A percentile compares a stretch with the other conserved stretches of the same genome.
phyloP scores from a whole-genome alignment of 2,329 filamentous ascomycete species.

The Penicillium sp. region DNA sequence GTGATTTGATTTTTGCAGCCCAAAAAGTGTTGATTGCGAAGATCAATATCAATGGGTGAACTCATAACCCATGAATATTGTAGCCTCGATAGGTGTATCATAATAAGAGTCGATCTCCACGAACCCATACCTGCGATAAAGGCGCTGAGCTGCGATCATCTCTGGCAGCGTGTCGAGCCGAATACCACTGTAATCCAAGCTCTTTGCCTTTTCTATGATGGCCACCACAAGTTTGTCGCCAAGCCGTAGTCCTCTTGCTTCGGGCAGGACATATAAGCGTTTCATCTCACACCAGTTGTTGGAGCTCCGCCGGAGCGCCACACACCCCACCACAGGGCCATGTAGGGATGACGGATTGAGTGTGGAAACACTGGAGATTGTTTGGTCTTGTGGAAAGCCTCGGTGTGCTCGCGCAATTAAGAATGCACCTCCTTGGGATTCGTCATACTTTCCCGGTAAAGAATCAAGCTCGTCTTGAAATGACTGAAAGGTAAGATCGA shows the following conservation, averaged over 20 bases:
- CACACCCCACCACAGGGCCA: slow-evolving; percentile 46
- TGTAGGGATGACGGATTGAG: neutral
- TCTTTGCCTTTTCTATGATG: slow-evolving; percentile 47
- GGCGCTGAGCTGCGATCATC: slow-evolving; percentile 52
- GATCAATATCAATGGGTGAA: neutral
- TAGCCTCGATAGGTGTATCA: slow-evolving; percentile 55
- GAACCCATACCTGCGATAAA: slow-evolving; percentile 57
- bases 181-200: slow-evolving; percentile 53
- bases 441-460: slow-evolving; percentile 57
- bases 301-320: slow-evolving; percentile 47
- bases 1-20: no score
- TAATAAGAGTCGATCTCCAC: slow-evolving; percentile 55
- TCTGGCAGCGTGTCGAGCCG: slow-evolving; percentile 56
- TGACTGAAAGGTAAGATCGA: slow-evolving; percentile 60
- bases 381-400: neutral
- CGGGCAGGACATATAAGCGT: slow-evolving; percentile 54
- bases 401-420: slow-evolving; percentile 44
- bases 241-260: slow-evolving; percentile 51
- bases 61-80: slow-evolving; percentile 50
- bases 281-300: slow-evolving; percentile 55
- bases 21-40: no score
- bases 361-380: no score
- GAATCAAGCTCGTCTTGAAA: slow-evolving; percentile 54
- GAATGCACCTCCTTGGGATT: slow-evolving; percentile 47
- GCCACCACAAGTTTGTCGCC: slow-evolving; percentile 50